A percentile compares a stretch with the other conserved stretches of the same genome.
These are phyloP conservation scores for Fusarium caatingaense DNA, from an alignment of 2,329 filamentous ascomycete species.

Conservation along the genomic window DNA sequence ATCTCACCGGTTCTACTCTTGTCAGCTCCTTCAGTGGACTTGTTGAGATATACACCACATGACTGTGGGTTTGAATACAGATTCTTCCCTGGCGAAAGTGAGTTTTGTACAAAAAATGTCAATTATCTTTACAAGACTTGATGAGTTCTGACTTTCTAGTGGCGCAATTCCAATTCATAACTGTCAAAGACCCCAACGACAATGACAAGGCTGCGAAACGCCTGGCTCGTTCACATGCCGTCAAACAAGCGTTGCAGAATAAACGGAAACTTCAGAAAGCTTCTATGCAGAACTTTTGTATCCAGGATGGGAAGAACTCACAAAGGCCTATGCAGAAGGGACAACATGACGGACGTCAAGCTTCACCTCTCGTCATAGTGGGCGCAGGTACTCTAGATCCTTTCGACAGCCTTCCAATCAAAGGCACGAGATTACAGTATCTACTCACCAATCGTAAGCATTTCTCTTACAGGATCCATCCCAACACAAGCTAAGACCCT, in stretches of 20 bases:
- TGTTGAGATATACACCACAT: too few relatives aligned
- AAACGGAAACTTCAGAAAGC: slow-evolving; percentile 28
- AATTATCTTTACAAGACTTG: too few relatives aligned
- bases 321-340: fast-evolving
- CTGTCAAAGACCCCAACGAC: slow-evolving; percentile 1
- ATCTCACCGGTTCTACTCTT: background rate
- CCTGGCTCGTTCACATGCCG: slow-evolving; percentile 36
- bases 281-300: slow-evolving; percentile 19
- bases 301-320: background rate
- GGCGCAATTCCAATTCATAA: slow-evolving; percentile 35
- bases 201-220: slow-evolving; percentile 9
- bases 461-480: too few relatives aligned
- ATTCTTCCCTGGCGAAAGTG: background rate
- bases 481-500: too few relatives aligned
- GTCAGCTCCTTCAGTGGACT: too few relatives aligned
- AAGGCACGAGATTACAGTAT: slow-evolving; percentile 19
- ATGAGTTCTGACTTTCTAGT: slow-evolving; percentile 8
- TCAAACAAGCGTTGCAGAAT: slow-evolving; percentile 20
- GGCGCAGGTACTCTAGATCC: slow-evolving; percentile 6
- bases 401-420: slow-evolving; percentile 23
- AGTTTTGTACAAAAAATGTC: background rate
- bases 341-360: fast-evolving
- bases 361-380: background rate
- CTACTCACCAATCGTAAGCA: slow-evolving; percentile 25
- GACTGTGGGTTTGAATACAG: fast-evolving